These are phyloP conservation scores for Geopyxis carbonaria DNA, from an alignment of 495 filamentous ascomycete genomes.

Conservation along the genomic window DNA sequence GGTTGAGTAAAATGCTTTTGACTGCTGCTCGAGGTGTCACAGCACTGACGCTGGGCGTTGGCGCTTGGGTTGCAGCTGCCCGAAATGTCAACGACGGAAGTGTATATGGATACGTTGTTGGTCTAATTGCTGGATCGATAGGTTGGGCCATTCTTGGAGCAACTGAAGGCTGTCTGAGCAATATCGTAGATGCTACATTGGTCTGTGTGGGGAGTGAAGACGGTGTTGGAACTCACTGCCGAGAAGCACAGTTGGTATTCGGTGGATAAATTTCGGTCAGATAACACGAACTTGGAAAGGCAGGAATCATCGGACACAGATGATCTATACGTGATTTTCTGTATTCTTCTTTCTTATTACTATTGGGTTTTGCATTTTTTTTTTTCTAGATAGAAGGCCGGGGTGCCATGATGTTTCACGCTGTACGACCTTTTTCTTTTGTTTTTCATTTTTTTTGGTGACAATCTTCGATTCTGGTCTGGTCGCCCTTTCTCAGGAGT, in stretches of 20 bases:
- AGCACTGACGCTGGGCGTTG: slow-evolving; percentile 74
- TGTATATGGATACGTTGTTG: slow-evolving; percentile 87
- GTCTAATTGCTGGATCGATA: slow-evolving; percentile 75
- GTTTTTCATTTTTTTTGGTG: no score
- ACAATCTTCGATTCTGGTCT: no score
- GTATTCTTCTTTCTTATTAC: no score
- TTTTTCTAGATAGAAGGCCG: no score
- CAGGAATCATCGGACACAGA: no score
- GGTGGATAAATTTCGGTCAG: slow-evolving; percentile 35
- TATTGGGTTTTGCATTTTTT: no score
- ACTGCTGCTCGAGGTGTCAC: slow-evolving; percentile 81
- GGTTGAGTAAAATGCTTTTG: slow-evolving; percentile 77
- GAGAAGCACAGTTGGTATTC: slow-evolving; percentile 49
- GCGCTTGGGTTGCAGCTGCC: slow-evolving; percentile 92
- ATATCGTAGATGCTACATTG: slow-evolving; percentile 78
- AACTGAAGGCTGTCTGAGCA: slow-evolving; percentile 81
- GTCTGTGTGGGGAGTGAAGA: slow-evolving; percentile 83
- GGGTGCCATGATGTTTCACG: no score
- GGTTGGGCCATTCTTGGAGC: slow-evolving; percentile 92
- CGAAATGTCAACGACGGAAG: slow-evolving; percentile 58
- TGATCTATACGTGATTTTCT: no score
- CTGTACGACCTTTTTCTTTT: no score
- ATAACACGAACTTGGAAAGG: no score
- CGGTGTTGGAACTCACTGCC: slow-evolving; percentile 28
- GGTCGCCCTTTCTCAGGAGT: no score